Evolutionary conservation across 495 filamentous ascomycete genomes (phyloP), one percentile per base, ranked within the genome.

Genomic region (Lophiostoma macrostomum): DNA sequence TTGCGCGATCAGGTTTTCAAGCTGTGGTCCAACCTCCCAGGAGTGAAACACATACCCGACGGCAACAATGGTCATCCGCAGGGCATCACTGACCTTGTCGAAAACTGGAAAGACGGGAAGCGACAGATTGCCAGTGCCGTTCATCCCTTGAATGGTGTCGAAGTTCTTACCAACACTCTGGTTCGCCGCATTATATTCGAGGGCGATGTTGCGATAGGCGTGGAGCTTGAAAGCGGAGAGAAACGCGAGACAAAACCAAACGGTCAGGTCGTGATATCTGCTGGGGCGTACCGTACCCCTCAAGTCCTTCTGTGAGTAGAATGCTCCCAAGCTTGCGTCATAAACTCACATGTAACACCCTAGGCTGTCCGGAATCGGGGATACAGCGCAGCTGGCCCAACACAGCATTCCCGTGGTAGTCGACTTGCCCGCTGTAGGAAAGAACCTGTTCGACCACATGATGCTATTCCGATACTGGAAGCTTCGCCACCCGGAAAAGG

Each of bases 351-450:
- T n/a, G n/a, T n/a, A n/a, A n/a, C n/a, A n/a, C n/a, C n/a, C n/a
- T n/a, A n/a, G n/a, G n/a, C 77, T 82, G 48, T 82, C 79, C 0
- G 83, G 82, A 8, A 79, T 87, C 47, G 83, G 82, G 0, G 78
- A 81, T 0, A 60, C 60, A 6, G 56, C 65, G 0, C 70, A 83
- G 19, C 75, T 87, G 0, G 30, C 68, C 11, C 51, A 75, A 31
- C 76, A 72, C 63, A 55, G 67, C 13, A 81, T 85, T 47, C 72
- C 74, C 0, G 56, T 80, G 0, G 41, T 78, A 14, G 64, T 73
- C 0, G 66, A 80, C n/a, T 41, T 78, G 1, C 72, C 75, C 3
- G 69, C 67, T 6, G 66, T 85, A 31, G 83, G 81, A 2, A 69
- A 80, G 54, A 81, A 82, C 55, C 71, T 86, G 0, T 70, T 77